Evolutionary conservation across 2,329 filamentous ascomycete species (phyloP), one percentile per base, ranked within the genome.

Genomic region (Xylaria sp.): DNA sequence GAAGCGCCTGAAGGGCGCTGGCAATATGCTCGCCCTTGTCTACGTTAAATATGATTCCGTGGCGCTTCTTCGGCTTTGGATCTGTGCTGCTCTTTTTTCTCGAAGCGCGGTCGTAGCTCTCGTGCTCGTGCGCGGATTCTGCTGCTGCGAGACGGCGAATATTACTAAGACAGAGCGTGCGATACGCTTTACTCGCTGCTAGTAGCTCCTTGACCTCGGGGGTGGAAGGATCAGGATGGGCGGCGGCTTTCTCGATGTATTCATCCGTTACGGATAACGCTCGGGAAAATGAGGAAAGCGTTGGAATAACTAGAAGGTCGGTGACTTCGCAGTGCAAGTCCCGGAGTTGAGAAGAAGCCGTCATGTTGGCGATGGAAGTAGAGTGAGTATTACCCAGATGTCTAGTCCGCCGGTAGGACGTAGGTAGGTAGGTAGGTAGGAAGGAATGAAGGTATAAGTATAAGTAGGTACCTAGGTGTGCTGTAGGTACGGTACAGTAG

Each of bases 1-100:
- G 55, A 3, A 69, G 34, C 14, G 61, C 30, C 50, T 69, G 57
- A 1, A 71, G 54, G 6, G 64, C 69, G 2, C 42, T 39, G 2
- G 6, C 50, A 1, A 67, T 14, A 3, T 67, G 61, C 0, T 65
- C 64, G 1, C 67, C 63, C 8, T 57, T 27, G n/a, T 70, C 66
- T 0, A 66, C 42, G 0, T 42, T 2, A 5, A 63, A 63, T 4
- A 70, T 0, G 0, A 54, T 24, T 2, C 59, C 69, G 0, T 7
- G 53, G 17, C 55, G 62, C 19, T 45, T 48, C 9, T 39, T 51
- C 2, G 30, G 11, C 21, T 11, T 27, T 5, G 34, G 2, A 55
- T 7, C 34, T 36, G 34, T 36, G 34, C 24, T 27, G 24, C 24
- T 30, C 8, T 27, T 27, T 6, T 39, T 9, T n/a, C n/a, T n/a